Percentiles rank a stretch among this genome's conserved stretches.
Conservation (phyloP, 2,329 filamentous ascomycete genomes). For the Cladophialophora immunda region DNA sequence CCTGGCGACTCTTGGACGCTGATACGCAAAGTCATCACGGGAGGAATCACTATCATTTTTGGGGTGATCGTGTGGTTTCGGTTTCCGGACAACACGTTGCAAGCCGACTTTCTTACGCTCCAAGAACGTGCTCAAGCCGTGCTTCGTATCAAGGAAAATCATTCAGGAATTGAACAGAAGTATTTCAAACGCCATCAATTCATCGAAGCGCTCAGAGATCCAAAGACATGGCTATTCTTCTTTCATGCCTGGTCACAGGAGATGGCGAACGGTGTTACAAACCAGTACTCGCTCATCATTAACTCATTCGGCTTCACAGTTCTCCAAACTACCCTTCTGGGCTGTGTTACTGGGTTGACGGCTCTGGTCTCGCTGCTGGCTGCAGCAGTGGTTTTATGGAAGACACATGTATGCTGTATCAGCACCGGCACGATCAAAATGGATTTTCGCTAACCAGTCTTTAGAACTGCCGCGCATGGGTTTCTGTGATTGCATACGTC, state of each 20-base stretch:
- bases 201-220: conserved; percentile 54
- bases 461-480: conserved; percentile 37
- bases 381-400: conserved; percentile 44
- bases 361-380: conserved; percentile 43
- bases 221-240: conserved; percentile 55
- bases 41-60: conserved; percentile 24
- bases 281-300: conserved; percentile 56
- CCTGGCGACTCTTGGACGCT: conserved; percentile 43
- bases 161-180: conserved; percentile 61
- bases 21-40: conserved; percentile 24
- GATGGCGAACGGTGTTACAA: conserved; percentile 51
- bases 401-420: conserved; percentile 35
- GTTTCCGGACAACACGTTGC: conserved; percentile 26
- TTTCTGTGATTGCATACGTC: conserved; percentile 47
- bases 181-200: conserved; percentile 59
- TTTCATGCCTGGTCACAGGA: conserved; percentile 49
- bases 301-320: conserved; percentile 59
- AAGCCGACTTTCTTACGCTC: conserved; percentile 30
- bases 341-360: conserved; percentile 41
- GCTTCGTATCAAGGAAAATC: conserved; percentile 37
- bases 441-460: neutral
- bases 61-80: conserved; percentile 25
- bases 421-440: neutral
- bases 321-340: conserved; percentile 63
- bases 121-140: conserved; percentile 32